Conservation (phyloP, 805 yeast species). For the Wickerhamomyces silvicola region DNA sequence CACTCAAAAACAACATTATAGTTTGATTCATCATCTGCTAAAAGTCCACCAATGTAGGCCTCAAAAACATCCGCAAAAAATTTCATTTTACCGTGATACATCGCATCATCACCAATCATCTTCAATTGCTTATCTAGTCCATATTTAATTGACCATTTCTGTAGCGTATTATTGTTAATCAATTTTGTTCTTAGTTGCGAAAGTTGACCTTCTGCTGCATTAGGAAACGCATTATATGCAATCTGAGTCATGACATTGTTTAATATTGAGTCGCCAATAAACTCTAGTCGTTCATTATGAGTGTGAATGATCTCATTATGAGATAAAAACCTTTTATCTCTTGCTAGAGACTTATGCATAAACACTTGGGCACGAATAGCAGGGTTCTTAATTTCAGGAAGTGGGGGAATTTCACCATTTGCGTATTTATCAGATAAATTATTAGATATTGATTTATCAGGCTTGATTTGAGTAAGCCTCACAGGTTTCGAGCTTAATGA, state of each 20-base stretch:
- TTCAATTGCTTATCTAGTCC: slow-evolving; percentile 54
- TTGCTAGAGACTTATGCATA: slow-evolving; percentile 69
- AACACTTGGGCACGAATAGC: slow-evolving; percentile 65
- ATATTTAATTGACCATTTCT: slow-evolving; percentile 64
- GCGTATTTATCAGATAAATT: slow-evolving; percentile 18
- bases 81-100: slow-evolving; percentile 55
- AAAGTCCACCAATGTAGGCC: slow-evolving; percentile 86
- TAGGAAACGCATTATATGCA: slow-evolving; percentile 59
- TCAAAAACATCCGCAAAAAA: slow-evolving; percentile 86
- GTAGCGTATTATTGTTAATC: slow-evolving; percentile 66
- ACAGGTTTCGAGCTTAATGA: background rate
- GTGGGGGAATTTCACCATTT: slow-evolving; percentile 44
- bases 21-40: slow-evolving; percentile 47
- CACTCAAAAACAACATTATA: slow-evolving; percentile 46
- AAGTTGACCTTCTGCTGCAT: slow-evolving; percentile 73
- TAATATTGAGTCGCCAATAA: slow-evolving; percentile 82
- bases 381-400: slow-evolving; percentile 62
- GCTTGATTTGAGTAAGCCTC: background rate
- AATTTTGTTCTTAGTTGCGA: slow-evolving; percentile 63
- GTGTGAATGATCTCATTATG: slow-evolving; percentile 50
- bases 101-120: slow-evolving; percentile 39
- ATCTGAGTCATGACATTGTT: slow-evolving; percentile 67
- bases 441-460: too few relatives aligned
- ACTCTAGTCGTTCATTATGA: slow-evolving; percentile 86
- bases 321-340: slow-evolving; percentile 49